These are phyloP conservation scores for Amanita pseudoporphyria DNA, from an alignment of 768 basidiomycete species.

Conservation along the genomic window DNA sequence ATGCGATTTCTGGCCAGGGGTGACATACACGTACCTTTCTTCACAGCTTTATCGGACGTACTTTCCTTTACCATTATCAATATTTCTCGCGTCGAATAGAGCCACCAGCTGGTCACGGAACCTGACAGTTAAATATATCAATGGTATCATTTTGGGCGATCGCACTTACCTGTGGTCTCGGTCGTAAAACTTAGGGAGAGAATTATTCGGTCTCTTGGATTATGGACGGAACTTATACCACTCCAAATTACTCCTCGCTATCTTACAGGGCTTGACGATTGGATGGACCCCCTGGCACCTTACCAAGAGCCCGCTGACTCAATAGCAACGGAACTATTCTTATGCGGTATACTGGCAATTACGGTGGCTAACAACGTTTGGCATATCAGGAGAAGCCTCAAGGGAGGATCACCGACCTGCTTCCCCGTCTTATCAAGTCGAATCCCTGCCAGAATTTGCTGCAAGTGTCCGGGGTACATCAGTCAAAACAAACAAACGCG, in stretches of 20 bases:
- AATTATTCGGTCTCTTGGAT: constrained; percentile 30
- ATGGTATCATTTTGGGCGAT: neutral
- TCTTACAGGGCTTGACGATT: constrained; percentile 36
- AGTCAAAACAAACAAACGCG: constrained; percentile 36
- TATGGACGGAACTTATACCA: constrained; percentile 55
- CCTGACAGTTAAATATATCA: neutral
- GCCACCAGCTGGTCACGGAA: neutral
- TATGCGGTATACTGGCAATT: too few species aligned
- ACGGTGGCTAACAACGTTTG: neutral
- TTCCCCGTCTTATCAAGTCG: neutral
- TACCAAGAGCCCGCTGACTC: constrained; percentile 1
- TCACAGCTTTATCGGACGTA: constrained; percentile 37
- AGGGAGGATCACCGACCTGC: neutral
- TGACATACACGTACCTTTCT: constrained; percentile 38
- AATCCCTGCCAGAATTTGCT: constrained; percentile 3
- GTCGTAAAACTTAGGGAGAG: constrained; percentile 33
- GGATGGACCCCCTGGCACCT: constrained; percentile 7
- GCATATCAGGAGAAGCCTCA: neutral
- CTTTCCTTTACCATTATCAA: constrained; percentile 8
- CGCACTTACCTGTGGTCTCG: constrained; percentile 10
- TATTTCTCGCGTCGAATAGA: neutral
- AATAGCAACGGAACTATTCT: neutral
- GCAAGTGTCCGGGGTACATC: constrained; percentile 19
- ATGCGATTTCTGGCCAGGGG: neutral
- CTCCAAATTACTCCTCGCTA: constrained; percentile 17